Percentiles rank a stretch among this genome's conserved stretches.
phyloP scores from a whole-genome alignment of 2,329 filamentous ascomycete species.

The Colletotrichum liriopes region DNA sequence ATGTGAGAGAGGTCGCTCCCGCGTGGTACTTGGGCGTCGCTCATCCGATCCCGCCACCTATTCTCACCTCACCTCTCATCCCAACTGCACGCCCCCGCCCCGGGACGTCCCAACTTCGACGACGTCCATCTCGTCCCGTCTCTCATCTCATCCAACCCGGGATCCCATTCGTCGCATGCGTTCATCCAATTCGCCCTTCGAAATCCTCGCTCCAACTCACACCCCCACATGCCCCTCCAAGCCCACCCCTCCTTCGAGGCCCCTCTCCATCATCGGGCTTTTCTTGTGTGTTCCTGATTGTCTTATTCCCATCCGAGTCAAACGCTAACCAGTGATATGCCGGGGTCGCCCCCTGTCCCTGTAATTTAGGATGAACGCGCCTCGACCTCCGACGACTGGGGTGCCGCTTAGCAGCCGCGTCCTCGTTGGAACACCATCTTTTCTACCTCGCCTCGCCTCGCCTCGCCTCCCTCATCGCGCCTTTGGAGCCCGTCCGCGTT shows the following conservation, averaged over 20 bases:
- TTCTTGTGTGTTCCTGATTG: slow-evolving; percentile 35
- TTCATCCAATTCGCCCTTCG: slow-evolving; percentile 22
- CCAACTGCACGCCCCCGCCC: slow-evolving; percentile 13
- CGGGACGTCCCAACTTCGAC: not conserved
- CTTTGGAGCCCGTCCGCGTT: not conserved
- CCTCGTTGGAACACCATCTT: slow-evolving; percentile 3
- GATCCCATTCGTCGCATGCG: not conserved
- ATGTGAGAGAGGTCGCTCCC: not conserved
- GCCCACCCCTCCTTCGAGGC: not conserved
- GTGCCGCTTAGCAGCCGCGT: slow-evolving; percentile 6
- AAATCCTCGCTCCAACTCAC: not conserved
- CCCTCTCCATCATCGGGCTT: slow-evolving; percentile 8
- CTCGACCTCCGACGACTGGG: slow-evolving; percentile 43
- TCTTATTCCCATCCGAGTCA: slow-evolving; percentile 33
- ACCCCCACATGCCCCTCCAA: slow-evolving; percentile 11
- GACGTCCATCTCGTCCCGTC: slow-evolving; percentile 7
- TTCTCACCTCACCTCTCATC: not conserved
- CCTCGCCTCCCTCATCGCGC: not conserved
- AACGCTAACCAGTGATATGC: slow-evolving; percentile 38
- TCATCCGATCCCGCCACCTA: not conserved
- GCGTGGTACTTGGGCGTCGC: not conserved
- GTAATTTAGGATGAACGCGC: slow-evolving; percentile 44
- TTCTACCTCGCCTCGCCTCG: not conserved
- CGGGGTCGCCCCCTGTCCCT: slow-evolving; percentile 33
- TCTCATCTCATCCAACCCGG: slow-evolving; percentile 17